Evolutionary conservation across 1,284 basidiomycete genomes (phyloP), one percentile per base, ranked within the genome.

Genomic region (Sporisorium scitamineum): DNA sequence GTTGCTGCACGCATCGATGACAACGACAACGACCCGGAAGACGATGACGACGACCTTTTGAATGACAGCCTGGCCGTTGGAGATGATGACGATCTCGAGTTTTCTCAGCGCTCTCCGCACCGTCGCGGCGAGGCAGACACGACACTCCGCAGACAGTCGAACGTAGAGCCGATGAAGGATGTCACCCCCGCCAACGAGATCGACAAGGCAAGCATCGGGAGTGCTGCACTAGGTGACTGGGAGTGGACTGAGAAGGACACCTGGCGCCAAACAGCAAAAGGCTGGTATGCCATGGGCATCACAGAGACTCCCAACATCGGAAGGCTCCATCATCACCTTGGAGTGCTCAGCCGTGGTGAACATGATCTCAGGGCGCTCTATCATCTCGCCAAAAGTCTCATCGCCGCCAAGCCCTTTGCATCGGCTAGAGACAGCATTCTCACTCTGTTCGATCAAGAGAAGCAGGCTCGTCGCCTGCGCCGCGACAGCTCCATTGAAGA

Each of bases 251-350:
- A 98, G 86, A 92, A 93, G 83, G 95, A 97, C 82, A 90, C 92
- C 3, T 99, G 96, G 97, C 88, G 94, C 47, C 89, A 89, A 42
- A 93, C 94, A 26, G 95, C 96, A 2, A 88, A 91, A 70, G 94
- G 95, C 45, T 99, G 97, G 96, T 99, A 97, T 84, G 92, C 90
- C 18, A 89, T 90, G 58, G 95, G 94, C 0, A 88, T 98, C 26
- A 90, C 91, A 5, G 94, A 95, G 79, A 92, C 92, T 59, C 97
- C 97, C 2, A 94, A 94, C 27, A 91, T 91, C 16, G 96, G 96
- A 7, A 91, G 95, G 78, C 87, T 98, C 53, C 96, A 99, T 85
- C 94, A 97, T 84, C 94, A 97, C 84, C 87, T 99, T n/a, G 97
- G 94, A 1, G 86, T 97, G 63, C 88, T 99, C 53, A 92, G 91